These are phyloP conservation scores for Cenococcum geophilum DNA, from an alignment of 495 filamentous ascomycete species.

Conservation along the genomic window DNA sequence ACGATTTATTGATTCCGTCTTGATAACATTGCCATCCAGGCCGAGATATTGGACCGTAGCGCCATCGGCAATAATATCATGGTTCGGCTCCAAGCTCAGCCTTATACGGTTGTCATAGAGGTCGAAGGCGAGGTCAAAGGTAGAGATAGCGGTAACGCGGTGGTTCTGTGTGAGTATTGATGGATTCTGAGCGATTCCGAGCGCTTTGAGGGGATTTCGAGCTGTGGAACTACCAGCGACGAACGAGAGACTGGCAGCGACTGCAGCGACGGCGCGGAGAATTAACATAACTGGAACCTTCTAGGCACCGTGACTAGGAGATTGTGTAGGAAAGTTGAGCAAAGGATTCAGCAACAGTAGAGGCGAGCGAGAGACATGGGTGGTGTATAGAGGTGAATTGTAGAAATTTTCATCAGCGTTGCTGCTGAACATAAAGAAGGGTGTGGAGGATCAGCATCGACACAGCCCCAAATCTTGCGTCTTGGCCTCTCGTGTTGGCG, in stretches of 20 bases:
- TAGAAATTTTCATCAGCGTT: neutral
- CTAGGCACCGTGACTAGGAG: constrained; percentile 6
- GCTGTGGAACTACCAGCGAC: constrained; percentile 61
- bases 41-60: constrained; percentile 67
- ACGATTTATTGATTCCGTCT: constrained; percentile 60
- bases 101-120: constrained; percentile 64
- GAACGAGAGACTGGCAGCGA: constrained; percentile 6
- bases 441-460: neutral
- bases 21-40: constrained; percentile 57
- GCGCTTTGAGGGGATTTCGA: constrained; percentile 67
- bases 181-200: constrained; percentile 67
- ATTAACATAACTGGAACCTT: constrained; percentile 5
- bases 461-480: neutral
- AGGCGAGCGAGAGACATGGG: constrained; percentile 2
- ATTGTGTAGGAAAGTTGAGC: neutral
- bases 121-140: constrained; percentile 77
- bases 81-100: constrained; percentile 80
- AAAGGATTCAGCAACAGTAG: neutral
- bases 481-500: constrained; percentile 21
- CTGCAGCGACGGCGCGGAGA: constrained; percentile 11
- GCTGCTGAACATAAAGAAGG: neutral
- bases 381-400: neutral
- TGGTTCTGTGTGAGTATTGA: constrained; percentile 72
- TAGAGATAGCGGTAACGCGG: constrained; percentile 67
- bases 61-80: constrained; percentile 76